Evolutionary conservation across 805 yeast species (phyloP), one percentile per base, ranked within the genome.

Genomic region (Metschnikowia lachancei): DNA sequence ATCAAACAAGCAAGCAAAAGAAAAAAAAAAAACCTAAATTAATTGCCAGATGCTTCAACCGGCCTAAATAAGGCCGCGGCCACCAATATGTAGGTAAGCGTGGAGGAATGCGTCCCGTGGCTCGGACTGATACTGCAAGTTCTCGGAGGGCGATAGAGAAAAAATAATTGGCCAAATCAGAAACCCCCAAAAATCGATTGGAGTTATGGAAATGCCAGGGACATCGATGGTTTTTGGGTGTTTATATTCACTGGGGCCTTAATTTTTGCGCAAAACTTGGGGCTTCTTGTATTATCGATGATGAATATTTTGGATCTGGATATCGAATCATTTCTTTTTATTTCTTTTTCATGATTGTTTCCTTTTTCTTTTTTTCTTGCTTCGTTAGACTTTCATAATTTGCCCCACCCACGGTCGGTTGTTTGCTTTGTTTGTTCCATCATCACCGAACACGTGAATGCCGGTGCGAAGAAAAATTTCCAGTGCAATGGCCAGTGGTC

Each of bases 41-140:
- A 30, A 11, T 33, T 33, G 39, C 39, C 38, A 38, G 40, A 33
- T 33, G 31, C 30, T 14, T 17, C 39, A 17, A 38, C 34, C 53
- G 52, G 52, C 35, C 47, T 45, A 45, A 49, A 39, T 45, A 43
- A 18, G 45, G 43, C 49, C 53, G 53, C 53, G 50, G 29, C 35
- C 31, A 11, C 39, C 34, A 46, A 46, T 46, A 49, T 49, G 53
- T 46, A 49, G 53, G 53, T 40, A 37, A 42, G 34, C 47, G 50
- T 49, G 50, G 52, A 30, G 46, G 49, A 26, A 35, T 42, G 49
- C 52, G 49, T 45, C 47, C 52, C 52, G 43, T 35, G 36, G 39
- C 39, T 39, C 38, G 46, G 41, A 30, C 36, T 30, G 26, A 40
- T 47, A 19, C 45, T 18, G 38, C 37, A 12, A 18, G 24, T 31